Evolutionary conservation across 768 basidiomycete species (phyloP).

Genomic region (Podaxis pistillaris): DNA sequence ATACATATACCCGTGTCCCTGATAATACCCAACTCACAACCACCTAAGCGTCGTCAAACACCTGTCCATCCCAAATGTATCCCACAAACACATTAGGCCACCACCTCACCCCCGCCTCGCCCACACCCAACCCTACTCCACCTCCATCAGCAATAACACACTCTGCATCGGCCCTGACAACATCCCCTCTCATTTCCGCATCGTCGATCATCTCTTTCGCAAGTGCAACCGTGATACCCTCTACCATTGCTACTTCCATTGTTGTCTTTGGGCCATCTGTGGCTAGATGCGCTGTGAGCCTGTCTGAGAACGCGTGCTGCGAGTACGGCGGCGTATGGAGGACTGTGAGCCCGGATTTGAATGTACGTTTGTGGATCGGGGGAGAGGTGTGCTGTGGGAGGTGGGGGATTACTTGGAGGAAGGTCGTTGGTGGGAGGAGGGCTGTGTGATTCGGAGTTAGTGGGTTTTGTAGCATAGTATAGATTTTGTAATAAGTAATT

Average conservation of each 20-base stretch:
- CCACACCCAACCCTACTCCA: constrained; percentile 39
- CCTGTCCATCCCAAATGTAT: constrained; percentile 78
- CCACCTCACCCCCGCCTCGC: constrained; percentile 62
- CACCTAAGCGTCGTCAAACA: constrained; percentile 12
- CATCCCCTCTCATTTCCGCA: constrained; percentile 46
- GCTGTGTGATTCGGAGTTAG: constrained; percentile 33
- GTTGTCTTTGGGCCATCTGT: constrained; percentile 55
- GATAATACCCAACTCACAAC: not conserved
- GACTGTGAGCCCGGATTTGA: constrained; percentile 73
- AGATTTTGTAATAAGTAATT: too few relatives aligned
- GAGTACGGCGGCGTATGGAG: constrained; percentile 83
- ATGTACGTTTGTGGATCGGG: constrained; percentile 62
- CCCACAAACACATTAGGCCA: constrained; percentile 63
- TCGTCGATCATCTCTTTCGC: constrained; percentile 75
- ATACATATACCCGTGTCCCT: not conserved
- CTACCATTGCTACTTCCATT: constrained; percentile 68
- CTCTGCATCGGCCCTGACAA: constrained; percentile 11
- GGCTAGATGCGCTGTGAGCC: constrained; percentile 56
- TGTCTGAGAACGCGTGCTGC: constrained; percentile 61
- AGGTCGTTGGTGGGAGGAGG: constrained; percentile 84
- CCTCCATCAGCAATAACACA: constrained; percentile 10
- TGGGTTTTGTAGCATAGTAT: not conserved
- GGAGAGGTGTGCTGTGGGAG: constrained; percentile 66
- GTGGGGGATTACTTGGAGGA: constrained; percentile 71
- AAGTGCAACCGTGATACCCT: constrained; percentile 71